Percentiles rank a stretch among this genome's conserved stretches.
These are phyloP conservation scores for Zhuliangozyma blackwelliae DNA, from an alignment of 1,139 yeast species.

Conservation along the genomic window DNA sequence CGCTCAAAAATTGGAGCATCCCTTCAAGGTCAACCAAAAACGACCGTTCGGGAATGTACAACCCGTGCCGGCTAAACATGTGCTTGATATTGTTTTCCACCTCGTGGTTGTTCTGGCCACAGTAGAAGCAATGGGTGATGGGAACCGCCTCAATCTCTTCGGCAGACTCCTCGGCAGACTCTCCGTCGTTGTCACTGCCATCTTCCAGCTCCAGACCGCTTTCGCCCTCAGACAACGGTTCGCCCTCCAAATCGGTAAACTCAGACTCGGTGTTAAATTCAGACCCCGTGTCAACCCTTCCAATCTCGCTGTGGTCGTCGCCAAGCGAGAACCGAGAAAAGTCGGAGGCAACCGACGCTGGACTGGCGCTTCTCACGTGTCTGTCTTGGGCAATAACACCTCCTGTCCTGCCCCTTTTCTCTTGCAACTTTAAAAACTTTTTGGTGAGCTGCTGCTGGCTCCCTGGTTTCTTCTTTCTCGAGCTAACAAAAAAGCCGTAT, in stretches of 20 bases:
- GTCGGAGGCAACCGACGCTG: slow-evolving; percentile 54
- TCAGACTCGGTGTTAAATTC: slow-evolving; percentile 46
- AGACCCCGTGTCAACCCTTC: slow-evolving; percentile 43
- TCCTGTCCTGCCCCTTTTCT: slow-evolving; percentile 11
- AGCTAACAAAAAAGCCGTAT: slow-evolving; percentile 52
- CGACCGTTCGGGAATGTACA: slow-evolving; percentile 48
- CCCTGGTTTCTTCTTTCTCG: slow-evolving; percentile 19
- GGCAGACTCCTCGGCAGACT: slow-evolving; percentile 21
- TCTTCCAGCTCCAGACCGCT: slow-evolving; percentile 7
- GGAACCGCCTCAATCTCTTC: slow-evolving; percentile 23
- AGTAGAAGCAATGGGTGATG: slow-evolving; percentile 36
- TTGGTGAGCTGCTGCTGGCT: slow-evolving; percentile 18
- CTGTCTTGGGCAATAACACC: slow-evolving; percentile 4
- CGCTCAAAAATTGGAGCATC: slow-evolving; percentile 40
- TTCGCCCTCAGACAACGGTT: slow-evolving; percentile 9
- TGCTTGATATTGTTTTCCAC: slow-evolving; percentile 44
- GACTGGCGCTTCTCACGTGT: slow-evolving; percentile 40
- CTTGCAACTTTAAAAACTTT: slow-evolving; percentile 13
- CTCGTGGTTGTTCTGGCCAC: slow-evolving; percentile 34
- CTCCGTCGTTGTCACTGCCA: slow-evolving; percentile 16
- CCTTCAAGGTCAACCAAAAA: slow-evolving; percentile 42
- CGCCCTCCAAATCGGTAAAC: slow-evolving; percentile 29
- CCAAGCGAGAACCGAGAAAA: slow-evolving; percentile 67
- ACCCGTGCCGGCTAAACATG: slow-evolving; percentile 46
- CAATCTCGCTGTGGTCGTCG: slow-evolving; percentile 22